phyloP scores from a whole-genome alignment of 78 protist species.

The Capsaspora owczarzaki region DNA sequence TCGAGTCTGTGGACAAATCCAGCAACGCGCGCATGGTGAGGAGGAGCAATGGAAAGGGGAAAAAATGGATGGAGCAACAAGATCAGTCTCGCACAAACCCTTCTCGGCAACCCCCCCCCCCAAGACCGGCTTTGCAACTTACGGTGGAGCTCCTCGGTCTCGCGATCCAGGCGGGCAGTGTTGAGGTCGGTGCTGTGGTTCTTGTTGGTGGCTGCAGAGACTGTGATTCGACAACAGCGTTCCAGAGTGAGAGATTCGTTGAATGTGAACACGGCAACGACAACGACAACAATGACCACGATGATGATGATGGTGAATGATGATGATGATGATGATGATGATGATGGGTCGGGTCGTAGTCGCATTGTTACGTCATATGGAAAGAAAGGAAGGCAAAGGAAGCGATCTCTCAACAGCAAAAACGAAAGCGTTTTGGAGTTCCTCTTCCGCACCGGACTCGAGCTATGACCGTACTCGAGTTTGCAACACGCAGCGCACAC shows the following conservation, averaged over 20 bases:
- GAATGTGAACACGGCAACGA: neutral
- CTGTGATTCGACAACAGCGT: neutral
- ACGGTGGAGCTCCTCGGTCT: conserved; percentile 34
- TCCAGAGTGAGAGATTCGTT: neutral
- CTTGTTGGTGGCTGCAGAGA: conserved; percentile 13
- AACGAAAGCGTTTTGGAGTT: too few species aligned
- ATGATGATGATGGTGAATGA: too few species aligned
- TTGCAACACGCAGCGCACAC: too few species aligned
- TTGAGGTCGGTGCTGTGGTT: neutral
- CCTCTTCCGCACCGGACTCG: too few species aligned
- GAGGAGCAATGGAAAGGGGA: neutral
- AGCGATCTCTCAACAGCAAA: too few species aligned
- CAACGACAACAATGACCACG: neutral
- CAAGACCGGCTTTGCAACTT: neutral
- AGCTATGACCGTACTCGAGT: too few species aligned
- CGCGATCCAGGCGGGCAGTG: conserved; percentile 24
- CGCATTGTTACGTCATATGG: neutral
- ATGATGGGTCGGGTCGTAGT: neutral
- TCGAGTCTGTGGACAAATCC: neutral
- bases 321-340: too few species aligned
- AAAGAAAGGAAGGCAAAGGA: neutral
- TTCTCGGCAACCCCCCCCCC: neutral
- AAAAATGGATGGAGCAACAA: neutral
- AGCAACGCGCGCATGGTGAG: neutral
- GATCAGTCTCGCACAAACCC: neutral